Percentiles rank a stretch among this genome's conserved stretches.
Conservation (phyloP, 2,329 filamentous ascomycete genomes). For the Parascedosporium putredinis region DNA sequence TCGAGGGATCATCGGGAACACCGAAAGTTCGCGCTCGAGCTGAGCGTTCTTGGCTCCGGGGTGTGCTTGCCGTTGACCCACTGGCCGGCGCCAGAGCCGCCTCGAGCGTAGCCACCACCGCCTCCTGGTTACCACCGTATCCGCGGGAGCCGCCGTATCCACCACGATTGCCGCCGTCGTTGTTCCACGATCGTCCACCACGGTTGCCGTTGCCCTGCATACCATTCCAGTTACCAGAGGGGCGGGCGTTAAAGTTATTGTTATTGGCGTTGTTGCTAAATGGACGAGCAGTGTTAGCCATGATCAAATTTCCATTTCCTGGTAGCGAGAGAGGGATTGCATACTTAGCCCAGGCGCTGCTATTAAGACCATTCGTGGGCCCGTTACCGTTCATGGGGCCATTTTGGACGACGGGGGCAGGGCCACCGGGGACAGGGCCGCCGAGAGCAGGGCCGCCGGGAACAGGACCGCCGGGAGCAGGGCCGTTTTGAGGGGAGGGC, state of each 20-base stretch:
- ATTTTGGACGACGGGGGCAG: conserved; percentile 28
- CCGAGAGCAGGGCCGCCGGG: no score
- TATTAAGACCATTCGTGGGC: conserved; percentile 41
- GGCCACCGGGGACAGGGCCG: conserved; percentile 18
- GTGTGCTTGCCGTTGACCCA: conserved; percentile 98
- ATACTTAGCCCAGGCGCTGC: conserved; percentile 55
- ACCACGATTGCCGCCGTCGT: conserved; percentile 25
- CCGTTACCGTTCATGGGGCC: conserved; percentile 16
- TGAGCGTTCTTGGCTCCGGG: conserved; percentile 81
- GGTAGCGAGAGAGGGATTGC: no score
- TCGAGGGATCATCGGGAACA: conserved; percentile 77
- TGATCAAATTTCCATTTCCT: no score
- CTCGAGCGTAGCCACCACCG: conserved; percentile 45
- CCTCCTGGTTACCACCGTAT: conserved; percentile 32
- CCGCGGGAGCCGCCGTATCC: conserved; percentile 21
- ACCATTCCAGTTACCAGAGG: conserved; percentile 12
- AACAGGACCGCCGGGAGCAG: no score
- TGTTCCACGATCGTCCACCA: conserved; percentile 23
- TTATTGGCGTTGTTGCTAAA: no score
- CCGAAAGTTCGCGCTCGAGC: conserved; percentile 95
- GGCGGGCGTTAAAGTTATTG: conserved; percentile 34
- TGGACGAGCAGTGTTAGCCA: no score
- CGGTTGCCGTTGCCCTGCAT: conserved; percentile 19
- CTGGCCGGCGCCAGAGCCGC: conserved; percentile 81
- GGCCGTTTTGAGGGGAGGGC: conserved; percentile 16